Evolutionary conservation across 176 grass and related monocot genomes (phyloP), one percentile per base, ranked within the genome.

Genomic region (Urochloa ruziziensis): DNA sequence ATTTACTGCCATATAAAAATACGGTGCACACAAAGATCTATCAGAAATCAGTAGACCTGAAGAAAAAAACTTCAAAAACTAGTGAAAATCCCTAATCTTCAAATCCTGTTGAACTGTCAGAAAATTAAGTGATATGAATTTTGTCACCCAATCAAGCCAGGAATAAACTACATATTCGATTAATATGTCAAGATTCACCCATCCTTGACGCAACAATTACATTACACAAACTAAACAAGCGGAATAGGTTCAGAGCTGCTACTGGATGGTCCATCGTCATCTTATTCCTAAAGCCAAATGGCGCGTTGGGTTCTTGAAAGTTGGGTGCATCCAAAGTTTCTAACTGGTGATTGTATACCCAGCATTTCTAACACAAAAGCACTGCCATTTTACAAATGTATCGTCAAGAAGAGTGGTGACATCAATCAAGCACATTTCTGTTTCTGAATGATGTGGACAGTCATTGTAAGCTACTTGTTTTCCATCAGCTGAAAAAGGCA

Each of bases 401-500:
- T 62, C 59, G 30, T 18, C 62, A 67, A 30, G 51, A 53, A 46
- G 18, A 57, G 9, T 52, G 30, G 10, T 44, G 60, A 19, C 21
- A 17, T 19, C 19, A 6, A 80, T 78, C 70, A 90, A 34, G 11
- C 47, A 13, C 19, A 34, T 8, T 62, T 60, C 14, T n/a, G 68
- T 56, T 48, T 27, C 46, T 16, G 57, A 81, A 62, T 79, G 47
- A 92, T 68, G 77, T 86, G 82, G 32, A 94, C 88, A 56, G 28
- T 68, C 74, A 90, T 70, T 58, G 73, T 86, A 40, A 88, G 35
- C 44, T 69, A 15, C 11, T 80, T 64, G 52, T 58, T 52, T 42
- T 82, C 75, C 75, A 88, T 81, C 14, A 85, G 67, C 65, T 88
- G 65, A 62, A 94, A 91, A 18, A 70, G 65, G 85, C 91, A 85